Base-by-base conservation (phyloP, 345 rosid genomes). In the Linum lewisii region DNA sequence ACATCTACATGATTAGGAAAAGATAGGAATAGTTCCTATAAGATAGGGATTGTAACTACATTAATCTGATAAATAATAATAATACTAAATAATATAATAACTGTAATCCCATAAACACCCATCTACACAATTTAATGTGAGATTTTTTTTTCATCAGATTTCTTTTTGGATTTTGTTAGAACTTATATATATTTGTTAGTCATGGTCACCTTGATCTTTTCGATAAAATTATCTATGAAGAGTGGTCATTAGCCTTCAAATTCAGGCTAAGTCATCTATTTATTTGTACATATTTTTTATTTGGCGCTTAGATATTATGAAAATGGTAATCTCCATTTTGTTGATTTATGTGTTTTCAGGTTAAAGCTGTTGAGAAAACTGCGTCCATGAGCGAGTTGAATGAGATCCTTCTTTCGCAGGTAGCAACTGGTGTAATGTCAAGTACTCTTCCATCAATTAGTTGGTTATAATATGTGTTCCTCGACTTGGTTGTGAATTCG, bases 341-440 rank as follows among this genome's bases (percentile, higher is more conserved):
- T 63, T 62, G 25, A 23, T 45, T 23, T 4, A 15, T 62, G 8
- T 65, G 57, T 38, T 66, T 77, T 76, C 77, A 92, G 98, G 95
- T 88, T 70, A 76, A 73, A 74, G 93, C 85, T 60, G 93, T 92
- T 66, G 91, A 88, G 78, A 81, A 74, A 78, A 88, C 98, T 68
- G 95, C 98, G 72, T 88, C 96, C 59, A 84, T 88, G 98, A 92
- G 98, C 19, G 96, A 86, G 79, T 70, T 92, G 74, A 92, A 76
- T 81, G 96, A 92, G 76, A 81, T 90, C 63, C 84, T 90, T 64
- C 84, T 90, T 58, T 84, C 92, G 36, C 95, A 90, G 92, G 97
- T 90, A 82, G 34, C 45, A 71, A 23, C 20, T 64, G 52, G 59
- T 54, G 42, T 26, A 53, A 24, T 57, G 13, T 55, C n/a, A 19